Evolutionary conservation across 2,329 filamentous ascomycete genomes (phyloP).

Genomic region (Neonectria magnoliae): DNA sequence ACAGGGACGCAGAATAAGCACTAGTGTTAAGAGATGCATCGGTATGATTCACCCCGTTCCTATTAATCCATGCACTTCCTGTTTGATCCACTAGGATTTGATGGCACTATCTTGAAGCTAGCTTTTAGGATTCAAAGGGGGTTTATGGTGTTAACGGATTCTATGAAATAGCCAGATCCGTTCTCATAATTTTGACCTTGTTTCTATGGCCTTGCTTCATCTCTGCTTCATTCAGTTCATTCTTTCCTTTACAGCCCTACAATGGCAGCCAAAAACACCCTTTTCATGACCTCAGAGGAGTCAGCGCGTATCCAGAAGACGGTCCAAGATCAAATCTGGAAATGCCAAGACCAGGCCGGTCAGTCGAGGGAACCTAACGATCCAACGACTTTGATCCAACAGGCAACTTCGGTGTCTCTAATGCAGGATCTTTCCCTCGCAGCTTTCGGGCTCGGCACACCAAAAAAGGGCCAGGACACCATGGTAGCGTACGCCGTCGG

Average conservation of each 20-base stretch:
- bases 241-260: background rate
- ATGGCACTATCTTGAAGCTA: background rate
- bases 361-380: constrained; percentile 35
- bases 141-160: background rate
- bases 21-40: background rate
- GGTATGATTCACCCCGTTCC: background rate
- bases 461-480: constrained; percentile 30
- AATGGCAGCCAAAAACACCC: constrained; percentile 40
- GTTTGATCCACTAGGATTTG: background rate
- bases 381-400: constrained; percentile 30
- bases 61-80: background rate
- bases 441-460: constrained; percentile 25
- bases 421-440: constrained; percentile 46
- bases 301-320: constrained; percentile 41
- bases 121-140: background rate
- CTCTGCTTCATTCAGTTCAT: background rate
- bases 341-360: constrained; percentile 35
- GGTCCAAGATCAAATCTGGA: constrained; percentile 33
- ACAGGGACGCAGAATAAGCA: background rate
- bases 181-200: background rate
- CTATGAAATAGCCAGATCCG: background rate
- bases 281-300: constrained; percentile 47
- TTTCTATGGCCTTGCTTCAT: too few relatives aligned
- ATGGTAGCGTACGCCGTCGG: constrained; percentile 45
- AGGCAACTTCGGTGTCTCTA: constrained; percentile 44